phyloP scores from a whole-genome alignment of 805 yeast species.

The Torulaspora maleeae region DNA sequence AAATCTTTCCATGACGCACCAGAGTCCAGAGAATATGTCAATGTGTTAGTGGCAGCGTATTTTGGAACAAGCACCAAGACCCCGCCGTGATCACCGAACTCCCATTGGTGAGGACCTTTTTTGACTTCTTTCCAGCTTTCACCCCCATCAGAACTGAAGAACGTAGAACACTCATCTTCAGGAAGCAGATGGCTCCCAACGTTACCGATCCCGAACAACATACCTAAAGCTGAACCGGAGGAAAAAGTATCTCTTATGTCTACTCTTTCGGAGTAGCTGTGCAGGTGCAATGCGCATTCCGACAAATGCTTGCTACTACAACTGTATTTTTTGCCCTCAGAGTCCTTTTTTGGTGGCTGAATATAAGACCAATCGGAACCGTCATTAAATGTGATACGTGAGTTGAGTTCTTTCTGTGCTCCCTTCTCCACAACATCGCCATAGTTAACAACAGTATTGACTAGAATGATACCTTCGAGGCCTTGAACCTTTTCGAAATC shows the following conservation, averaged over 20 bases:
- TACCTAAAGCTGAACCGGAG: constrained; percentile 84
- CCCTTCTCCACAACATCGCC: constrained; percentile 39
- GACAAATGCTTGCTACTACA: constrained; percentile 51
- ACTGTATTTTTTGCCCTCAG: constrained; percentile 49
- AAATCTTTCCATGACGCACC: constrained; percentile 73
- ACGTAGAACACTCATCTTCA: constrained; percentile 57
- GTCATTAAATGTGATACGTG: constrained; percentile 81
- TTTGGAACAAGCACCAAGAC: constrained; percentile 68
- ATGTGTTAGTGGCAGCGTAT: constrained; percentile 49
- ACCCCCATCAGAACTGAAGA: constrained; percentile 86
- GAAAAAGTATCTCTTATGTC: constrained; percentile 83
- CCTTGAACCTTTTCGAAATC: constrained; percentile 84
- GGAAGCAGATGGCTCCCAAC: constrained; percentile 62
- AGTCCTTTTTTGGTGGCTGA: constrained; percentile 63
- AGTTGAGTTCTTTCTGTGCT: constrained; percentile 53
- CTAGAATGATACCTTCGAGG: constrained; percentile 76
- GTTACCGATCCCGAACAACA: constrained; percentile 89
- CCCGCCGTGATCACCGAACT: constrained; percentile 92
- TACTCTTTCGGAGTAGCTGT: constrained; percentile 82
- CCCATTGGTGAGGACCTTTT: constrained; percentile 84
- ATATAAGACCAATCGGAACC: constrained; percentile 82
- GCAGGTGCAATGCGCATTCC: constrained; percentile 76
- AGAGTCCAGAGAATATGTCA: constrained; percentile 69
- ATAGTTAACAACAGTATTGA: constrained; percentile 62
- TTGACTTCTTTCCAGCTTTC: constrained; percentile 75